Conservation (phyloP, 139 green algal species). For the Chlamydomonas eustigma region DNA sequence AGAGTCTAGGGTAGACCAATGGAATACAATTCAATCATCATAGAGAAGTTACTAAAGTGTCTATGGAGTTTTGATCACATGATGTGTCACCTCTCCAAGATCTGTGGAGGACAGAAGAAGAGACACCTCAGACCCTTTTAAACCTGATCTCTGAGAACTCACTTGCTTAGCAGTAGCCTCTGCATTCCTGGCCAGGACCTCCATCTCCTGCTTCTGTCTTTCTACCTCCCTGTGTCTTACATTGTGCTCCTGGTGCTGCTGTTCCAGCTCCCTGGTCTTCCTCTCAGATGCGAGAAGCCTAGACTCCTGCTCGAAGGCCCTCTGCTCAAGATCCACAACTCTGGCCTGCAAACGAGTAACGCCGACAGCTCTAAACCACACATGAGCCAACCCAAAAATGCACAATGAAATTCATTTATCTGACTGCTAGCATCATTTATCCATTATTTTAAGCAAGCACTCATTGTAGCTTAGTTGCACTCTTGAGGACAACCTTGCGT, state of each 20-base stretch:
- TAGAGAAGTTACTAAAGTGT: not conserved
- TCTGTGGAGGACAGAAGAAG: not conserved
- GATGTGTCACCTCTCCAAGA: not conserved
- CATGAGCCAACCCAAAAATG: too few species aligned
- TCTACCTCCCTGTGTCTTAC: slow-evolving; percentile 24
- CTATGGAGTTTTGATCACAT: not conserved
- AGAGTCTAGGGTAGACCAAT: not conserved
- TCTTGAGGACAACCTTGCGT: too few species aligned
- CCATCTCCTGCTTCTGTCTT: slow-evolving; percentile 26
- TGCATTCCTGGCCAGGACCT: slow-evolving; percentile 14
- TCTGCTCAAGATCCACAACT: not conserved
- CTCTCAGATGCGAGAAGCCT: not conserved
- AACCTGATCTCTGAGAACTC: not conserved
- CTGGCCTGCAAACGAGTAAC: slow-evolving; percentile 15
- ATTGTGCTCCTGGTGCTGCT: not conserved
- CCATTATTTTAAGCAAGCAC: too few species aligned
- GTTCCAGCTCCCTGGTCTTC: not conserved
- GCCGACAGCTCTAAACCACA: too few species aligned
- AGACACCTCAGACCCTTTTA: not conserved
- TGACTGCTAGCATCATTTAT: too few species aligned
- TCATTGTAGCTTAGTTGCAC: too few species aligned
- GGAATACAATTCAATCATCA: not conserved
- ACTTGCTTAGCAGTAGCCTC: slow-evolving; percentile 42
- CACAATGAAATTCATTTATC: too few species aligned
- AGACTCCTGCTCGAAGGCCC: not conserved